Percentiles rank a stretch among this genome's conserved stretches.
phyloP scores from a whole-genome alignment of 176 grass and related monocot species.

The Triticum monococcum region DNA sequence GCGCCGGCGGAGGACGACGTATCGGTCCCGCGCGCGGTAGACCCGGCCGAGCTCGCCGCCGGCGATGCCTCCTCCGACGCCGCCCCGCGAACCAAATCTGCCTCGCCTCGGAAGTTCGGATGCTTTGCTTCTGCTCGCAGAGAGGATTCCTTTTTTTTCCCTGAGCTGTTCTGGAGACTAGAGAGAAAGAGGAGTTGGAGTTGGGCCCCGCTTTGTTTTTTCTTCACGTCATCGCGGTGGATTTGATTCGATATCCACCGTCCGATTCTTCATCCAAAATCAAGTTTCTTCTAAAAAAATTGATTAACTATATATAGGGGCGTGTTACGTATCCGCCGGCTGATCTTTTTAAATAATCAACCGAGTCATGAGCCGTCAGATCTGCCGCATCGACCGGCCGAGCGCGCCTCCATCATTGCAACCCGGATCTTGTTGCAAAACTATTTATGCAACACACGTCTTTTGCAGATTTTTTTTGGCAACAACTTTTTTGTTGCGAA shows the following conservation, averaged over 20 bases:
- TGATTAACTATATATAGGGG: no score
- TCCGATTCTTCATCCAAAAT: not conserved
- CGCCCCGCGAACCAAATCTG: not conserved
- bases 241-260: not conserved
- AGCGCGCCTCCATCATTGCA: no score
- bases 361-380: no score
- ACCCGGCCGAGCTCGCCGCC: not conserved
- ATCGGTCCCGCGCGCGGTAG: not conserved
- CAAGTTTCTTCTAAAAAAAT: no score
- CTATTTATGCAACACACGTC: no score
- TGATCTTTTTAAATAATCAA: no score
- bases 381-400: no score
- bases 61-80: not conserved
- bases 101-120: not conserved
- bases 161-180: not conserved
- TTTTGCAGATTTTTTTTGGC: no score
- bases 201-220: not conserved
- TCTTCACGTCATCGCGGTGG: not conserved
- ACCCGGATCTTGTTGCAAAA: no score
- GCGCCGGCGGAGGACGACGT: not conserved
- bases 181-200: not conserved
- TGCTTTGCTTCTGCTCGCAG: not conserved
- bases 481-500: no score
- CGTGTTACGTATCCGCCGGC: no score
- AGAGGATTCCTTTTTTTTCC: not conserved